Conservation (phyloP, 1,139 yeast species). For the Kodamaea ohmeri region DNA sequence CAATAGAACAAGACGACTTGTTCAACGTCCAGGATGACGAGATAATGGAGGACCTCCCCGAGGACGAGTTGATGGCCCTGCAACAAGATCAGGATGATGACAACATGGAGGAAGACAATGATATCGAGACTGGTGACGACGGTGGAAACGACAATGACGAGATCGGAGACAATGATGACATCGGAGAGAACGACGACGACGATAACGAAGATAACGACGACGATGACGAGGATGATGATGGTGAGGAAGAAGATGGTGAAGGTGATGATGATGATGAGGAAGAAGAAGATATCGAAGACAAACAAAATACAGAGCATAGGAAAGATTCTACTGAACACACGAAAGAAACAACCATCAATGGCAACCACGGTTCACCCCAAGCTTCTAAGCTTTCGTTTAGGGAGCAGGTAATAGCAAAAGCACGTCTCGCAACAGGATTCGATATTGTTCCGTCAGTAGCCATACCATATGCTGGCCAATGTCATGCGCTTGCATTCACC, state of each 20-base stretch:
- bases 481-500: conserved; percentile 76
- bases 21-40: conserved; percentile 18
- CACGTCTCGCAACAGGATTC: conserved; percentile 47
- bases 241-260: conserved; percentile 17
- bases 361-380: conserved; percentile 7
- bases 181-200: conserved; percentile 17
- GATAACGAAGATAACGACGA: conserved; percentile 18
- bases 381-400: conserved; percentile 22
- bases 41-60: conserved; percentile 17
- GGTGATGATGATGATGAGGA: conserved; percentile 17
- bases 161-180: conserved; percentile 18
- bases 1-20: conserved; percentile 20
- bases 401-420: conserved; percentile 39
- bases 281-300: conserved; percentile 6
- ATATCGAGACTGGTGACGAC: conserved; percentile 16
- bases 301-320: conserved; percentile 6
- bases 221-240: conserved; percentile 18
- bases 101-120: conserved; percentile 17
- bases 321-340: conserved; percentile 9
- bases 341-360: too few relatives aligned
- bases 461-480: conserved; percentile 64
- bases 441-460: conserved; percentile 70
- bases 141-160: conserved; percentile 17
- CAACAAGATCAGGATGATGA: conserved; percentile 13
- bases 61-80: conserved; percentile 15